Evolutionary conservation across 2,329 filamentous ascomycete species (phyloP), one percentile per base, ranked within the genome.

Genomic region (Calonectria pauciramosa): DNA sequence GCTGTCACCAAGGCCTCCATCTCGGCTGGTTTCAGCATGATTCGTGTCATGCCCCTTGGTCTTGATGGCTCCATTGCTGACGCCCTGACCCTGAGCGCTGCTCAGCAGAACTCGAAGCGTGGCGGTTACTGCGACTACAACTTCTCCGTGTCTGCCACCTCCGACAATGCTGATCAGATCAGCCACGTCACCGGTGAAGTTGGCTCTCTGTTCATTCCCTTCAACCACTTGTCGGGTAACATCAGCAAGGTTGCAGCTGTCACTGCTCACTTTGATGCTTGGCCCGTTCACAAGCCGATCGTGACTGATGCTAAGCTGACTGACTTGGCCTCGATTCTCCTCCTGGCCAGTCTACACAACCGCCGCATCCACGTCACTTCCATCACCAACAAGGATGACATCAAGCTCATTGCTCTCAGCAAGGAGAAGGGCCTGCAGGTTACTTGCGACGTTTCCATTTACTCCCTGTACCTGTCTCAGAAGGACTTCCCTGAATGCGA

Each of bases 161-260:
- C 93, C 11, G 89, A 89, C 76, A 96, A 96, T 82, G 91, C 93
- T 20, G 91, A 94, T 78, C 93, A 95, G 85, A 93, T 96, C 82
- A 93, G 92, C 81, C 90, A 93, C 77, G 90, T 96, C 71, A 92
- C 92, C 23, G 88, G 90, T 64, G 94, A 96, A 78, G 94, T 96
- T 71, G 94, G 94, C 34, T 95, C 94, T 26, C 88, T 96, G 54
- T 96, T 95, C 86, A 94, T 96, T 76, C 94, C 94, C 18, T 96
- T 96, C 89, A 95, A 96, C 85, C 91, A 95, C 84, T 87, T 96
- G 32, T 94, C 93, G 74, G 94, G 94, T 79, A 96, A 96, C 84
- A 95, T 96, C 84, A 95, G 92, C 89, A 95, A 95, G 87, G 94
- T 96, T 59, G 93, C 94, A 26, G 92, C 94, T 13, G 93, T 96